Evolutionary conservation across 768 basidiomycete genomes (phyloP), one percentile per base, ranked within the genome.

Genomic region (Termitomyces sp.): DNA sequence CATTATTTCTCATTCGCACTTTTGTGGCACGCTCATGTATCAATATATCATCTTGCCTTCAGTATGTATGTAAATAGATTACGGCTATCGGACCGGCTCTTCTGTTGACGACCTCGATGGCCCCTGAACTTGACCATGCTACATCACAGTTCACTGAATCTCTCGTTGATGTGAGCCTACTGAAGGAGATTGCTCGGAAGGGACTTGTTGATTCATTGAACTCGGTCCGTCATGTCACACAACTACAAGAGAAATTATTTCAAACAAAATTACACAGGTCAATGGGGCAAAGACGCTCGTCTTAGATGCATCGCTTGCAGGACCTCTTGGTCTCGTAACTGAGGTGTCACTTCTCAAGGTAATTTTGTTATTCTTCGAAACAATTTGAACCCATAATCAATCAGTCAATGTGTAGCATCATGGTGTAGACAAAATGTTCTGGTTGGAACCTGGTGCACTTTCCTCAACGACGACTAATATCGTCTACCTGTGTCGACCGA

Each of bases 341-440:
- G 97, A 98, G 67, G 93, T 98, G 1, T 85, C 94, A 1, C 74
- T 96, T 15, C 78, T 98, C 59, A 98, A 98, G 86, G 97, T 95
- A 56, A 34, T 42, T 4, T 34, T 37, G 38, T 59, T 52, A 59
- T 37, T 48, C 11, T 12, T 29, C 36, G 32, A 11, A 31, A 34
- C 20, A 20, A 10, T 29, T 36, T 50, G 32, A 15, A n/a, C 31
- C 29, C 50, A 20, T 0, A 20, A 10, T 38, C 2, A 12, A 56
- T 36, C 40, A 55, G 40, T 53, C 60, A 7, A n/a, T 34, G 34
- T 29, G 59, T 66, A 98, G 96, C 92, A 98, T 71, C 96, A 98
- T 86, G 96, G 94, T 5, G 94, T 99, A 3, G 96, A 98, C 78
- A 97, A 97, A 80, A 96, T 99, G 92, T 97, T 96, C 77, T 99